Evolutionary conservation across 78 protist species (phyloP).

Genomic region (Acrasis kona): DNA sequence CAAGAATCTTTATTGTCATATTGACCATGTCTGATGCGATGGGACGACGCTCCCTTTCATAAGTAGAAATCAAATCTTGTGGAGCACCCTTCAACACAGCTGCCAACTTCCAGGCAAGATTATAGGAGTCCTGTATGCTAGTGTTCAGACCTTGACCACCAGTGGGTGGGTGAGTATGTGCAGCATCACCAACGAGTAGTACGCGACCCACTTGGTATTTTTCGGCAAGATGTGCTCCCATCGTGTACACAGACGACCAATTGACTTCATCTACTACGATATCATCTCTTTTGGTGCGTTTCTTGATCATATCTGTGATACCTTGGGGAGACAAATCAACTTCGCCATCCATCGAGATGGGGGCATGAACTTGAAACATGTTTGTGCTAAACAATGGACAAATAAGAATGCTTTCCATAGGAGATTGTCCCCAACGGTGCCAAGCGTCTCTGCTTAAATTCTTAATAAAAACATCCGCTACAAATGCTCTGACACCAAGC

Average conservation of each 20-base stretch:
- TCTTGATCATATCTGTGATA: background rate
- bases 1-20: too few relatives aligned
- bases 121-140: constrained; percentile 40
- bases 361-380: constrained; percentile 17
- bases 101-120: constrained; percentile 31
- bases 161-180: constrained; percentile 32
- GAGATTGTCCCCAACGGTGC: constrained; percentile 24
- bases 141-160: constrained; percentile 47
- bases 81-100: background rate
- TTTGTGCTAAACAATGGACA: background rate
- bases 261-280: background rate
- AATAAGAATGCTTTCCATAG: constrained; percentile 14
- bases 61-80: background rate
- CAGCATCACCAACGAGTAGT: constrained; percentile 31
- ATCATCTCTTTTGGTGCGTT: background rate
- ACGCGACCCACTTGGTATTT: background rate
- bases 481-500: background rate
- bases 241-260: constrained; percentile 1
- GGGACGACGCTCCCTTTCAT: constrained; percentile 34
- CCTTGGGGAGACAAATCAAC: background rate
- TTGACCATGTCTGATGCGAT: too few relatives aligned
- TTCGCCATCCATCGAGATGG: background rate
- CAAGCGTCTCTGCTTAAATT: constrained; percentile 17
- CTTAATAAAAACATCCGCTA: background rate
- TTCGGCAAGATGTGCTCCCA: constrained; percentile 19